Conservation (phyloP, 257 asterid genomes). For the Solanum dulcamara region DNA sequence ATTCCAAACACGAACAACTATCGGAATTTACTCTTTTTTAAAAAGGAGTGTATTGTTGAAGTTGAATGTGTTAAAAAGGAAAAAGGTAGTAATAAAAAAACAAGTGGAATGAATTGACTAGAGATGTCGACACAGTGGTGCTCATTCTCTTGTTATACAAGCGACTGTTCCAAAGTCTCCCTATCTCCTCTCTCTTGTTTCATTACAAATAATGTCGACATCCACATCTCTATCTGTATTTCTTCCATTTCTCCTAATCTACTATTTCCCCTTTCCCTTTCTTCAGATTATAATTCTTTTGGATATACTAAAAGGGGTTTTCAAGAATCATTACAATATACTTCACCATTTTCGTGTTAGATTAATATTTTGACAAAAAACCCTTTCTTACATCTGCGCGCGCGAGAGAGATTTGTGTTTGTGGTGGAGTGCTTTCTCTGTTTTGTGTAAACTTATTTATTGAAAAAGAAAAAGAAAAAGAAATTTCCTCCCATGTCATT, state of each 20-base stretch:
- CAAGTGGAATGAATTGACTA: background rate
- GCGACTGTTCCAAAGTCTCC: background rate
- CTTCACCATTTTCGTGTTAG: too few relatives aligned
- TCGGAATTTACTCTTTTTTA: too few relatives aligned
- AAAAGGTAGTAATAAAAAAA: too few relatives aligned
- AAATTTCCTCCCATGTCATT: constrained; percentile 39
- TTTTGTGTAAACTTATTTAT: background rate
- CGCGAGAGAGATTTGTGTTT: background rate
- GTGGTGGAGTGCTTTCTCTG: background rate
- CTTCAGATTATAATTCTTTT: background rate
- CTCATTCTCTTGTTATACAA: background rate
- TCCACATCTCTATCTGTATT: background rate
- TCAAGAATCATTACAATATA: background rate
- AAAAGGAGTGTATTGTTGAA: too few relatives aligned
- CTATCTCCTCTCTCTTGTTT: background rate
- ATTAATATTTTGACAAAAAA: background rate
- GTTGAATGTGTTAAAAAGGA: too few relatives aligned
- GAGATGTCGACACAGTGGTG: background rate
- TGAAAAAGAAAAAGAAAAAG: background rate
- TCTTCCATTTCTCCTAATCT: background rate
- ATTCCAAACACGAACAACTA: too few relatives aligned
- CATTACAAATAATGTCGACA: background rate
- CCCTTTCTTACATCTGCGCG: background rate
- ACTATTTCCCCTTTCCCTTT: background rate
- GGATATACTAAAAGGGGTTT: background rate